phyloP scores from a whole-genome alignment of 305 asterid genomes.

The Plantago coronopus region DNA sequence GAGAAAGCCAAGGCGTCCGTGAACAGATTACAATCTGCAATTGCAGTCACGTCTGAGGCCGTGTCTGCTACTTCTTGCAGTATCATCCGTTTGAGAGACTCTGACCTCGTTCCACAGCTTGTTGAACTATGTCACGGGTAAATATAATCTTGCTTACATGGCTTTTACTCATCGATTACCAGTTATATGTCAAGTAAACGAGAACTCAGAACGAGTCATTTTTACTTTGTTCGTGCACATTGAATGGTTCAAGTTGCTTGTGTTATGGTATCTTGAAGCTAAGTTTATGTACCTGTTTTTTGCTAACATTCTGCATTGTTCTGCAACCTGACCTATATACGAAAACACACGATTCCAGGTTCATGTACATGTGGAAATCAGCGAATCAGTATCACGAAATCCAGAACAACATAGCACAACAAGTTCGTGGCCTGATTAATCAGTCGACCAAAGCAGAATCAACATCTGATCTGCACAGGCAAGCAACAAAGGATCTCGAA shows the following conservation, averaged over 20 bases:
- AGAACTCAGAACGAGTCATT: background rate
- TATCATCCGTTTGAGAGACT: constrained; percentile 64
- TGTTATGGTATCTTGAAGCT: background rate
- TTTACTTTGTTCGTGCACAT: background rate
- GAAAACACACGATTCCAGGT: constrained; percentile 43
- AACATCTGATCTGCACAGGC: constrained; percentile 85
- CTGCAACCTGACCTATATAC: constrained; percentile 7
- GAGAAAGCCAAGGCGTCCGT: constrained; percentile 93
- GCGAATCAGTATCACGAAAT: constrained; percentile 83
- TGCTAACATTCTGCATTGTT: background rate
- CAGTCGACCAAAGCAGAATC: constrained; percentile 52
- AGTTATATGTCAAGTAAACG: background rate
- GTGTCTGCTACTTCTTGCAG: constrained; percentile 87
- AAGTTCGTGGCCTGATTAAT: constrained; percentile 85
- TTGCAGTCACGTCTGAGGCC: constrained; percentile 88
- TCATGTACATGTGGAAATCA: constrained; percentile 99
- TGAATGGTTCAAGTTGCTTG: background rate
- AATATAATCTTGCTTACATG: constrained; percentile 21
- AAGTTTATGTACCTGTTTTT: too few species aligned
- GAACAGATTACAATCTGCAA: constrained; percentile 75
- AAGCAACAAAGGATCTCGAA: constrained; percentile 89
- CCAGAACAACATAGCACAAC: constrained; percentile 87
- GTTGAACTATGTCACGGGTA: constrained; percentile 98
- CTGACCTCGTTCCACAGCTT: constrained; percentile 94
- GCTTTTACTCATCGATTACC: background rate